Base-by-base conservation (phyloP, 768 basidiomycete genomes). In the Tephrocybe sp. region DNA sequence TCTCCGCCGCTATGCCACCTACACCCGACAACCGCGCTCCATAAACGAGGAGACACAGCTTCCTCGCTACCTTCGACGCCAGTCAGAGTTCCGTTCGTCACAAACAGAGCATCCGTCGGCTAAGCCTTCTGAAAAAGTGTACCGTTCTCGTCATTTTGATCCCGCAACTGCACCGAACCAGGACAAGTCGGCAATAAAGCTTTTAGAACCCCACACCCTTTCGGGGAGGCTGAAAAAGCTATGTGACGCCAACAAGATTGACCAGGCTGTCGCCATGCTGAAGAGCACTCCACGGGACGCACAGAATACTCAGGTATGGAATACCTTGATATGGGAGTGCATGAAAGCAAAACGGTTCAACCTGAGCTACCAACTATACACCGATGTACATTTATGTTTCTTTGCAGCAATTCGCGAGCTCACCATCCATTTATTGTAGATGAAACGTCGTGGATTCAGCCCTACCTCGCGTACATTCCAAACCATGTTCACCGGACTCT, bases 401-500 rank as follows among this genome's bases (percentile, higher is more conserved):
- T 14, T 36, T 36, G 15, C 6, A 25, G n/a, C 9, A 10, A 17
- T 25, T 18, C 20, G 15, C 25, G n/a, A 54, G 46, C 48, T 45
- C 12, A 28, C 42, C 42, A 30, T 12, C 9, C 37, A 40, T 23
- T 30, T 34, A 39, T 17, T 26, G n/a, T 54, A 93, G 91, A 90
- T 93, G 90, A 93, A 90, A 67, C 79, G 90, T 28, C 81, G 92
- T 38, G 88, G 88, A 1, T 85, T 90, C 62, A 75, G 75, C 40
- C 89, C 92, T 21, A 84, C 77, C 38, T 65, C 74, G 6, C 70
- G 81, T 50, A 91, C 91, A 1, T 93, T 79, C 58, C 74, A 78
- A 39, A 88, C 86, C 20, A 71, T 93, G 67, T 75, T 93, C 65
- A 75, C 66, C 38, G 89, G 88, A 5, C 73, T 86, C 37, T 73